A percentile compares a stretch with the other conserved stretches of the same genome.
Evolutionary conservation across 2,329 filamentous ascomycete species (phyloP).

Genomic region (Phoma sp.): DNA sequence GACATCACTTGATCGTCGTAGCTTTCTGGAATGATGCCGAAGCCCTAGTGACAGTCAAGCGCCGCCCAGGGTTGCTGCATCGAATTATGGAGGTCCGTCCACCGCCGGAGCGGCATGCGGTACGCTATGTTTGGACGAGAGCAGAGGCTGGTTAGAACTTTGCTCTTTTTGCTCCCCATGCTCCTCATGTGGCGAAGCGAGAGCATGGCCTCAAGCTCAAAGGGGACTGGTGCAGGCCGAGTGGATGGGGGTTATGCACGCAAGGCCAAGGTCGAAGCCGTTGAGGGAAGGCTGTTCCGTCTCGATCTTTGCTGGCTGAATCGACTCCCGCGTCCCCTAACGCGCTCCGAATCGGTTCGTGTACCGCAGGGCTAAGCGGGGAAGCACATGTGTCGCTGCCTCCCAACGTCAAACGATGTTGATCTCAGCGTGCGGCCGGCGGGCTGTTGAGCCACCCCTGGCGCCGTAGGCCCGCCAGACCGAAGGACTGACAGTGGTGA

Average conservation of each 20-base stretch:
- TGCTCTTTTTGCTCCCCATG: conserved; percentile 15
- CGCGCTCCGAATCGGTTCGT: conserved; percentile 32
- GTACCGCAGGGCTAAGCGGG: conserved; percentile 30
- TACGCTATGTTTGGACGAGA: conserved; percentile 3
- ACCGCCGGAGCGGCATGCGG: conserved; percentile 7
- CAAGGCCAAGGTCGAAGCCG: conserved; percentile 32
- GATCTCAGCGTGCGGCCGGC: neutral
- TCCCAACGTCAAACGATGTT: conserved; percentile 7
- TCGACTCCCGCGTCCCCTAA: conserved; percentile 15
- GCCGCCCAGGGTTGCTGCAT: neutral
- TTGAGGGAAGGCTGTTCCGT: conserved; percentile 9
- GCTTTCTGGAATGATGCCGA: conserved; percentile 1
- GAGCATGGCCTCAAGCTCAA: conserved; percentile 24
- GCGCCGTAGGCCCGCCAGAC: conserved; percentile 7
- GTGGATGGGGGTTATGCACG: conserved; percentile 38
- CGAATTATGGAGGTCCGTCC: conserved; percentile 7
- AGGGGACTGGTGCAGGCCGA: conserved; percentile 34
- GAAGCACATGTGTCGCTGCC: conserved; percentile 17
- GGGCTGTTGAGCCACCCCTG: conserved; percentile 1
- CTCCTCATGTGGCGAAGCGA: conserved; percentile 35
- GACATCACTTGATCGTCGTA: conserved; percentile 1
- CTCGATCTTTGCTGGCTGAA: conserved; percentile 12
- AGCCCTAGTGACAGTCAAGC: neutral
- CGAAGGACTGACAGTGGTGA: conserved; percentile 1
- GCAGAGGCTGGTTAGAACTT: conserved; percentile 1